Evolutionary conservation across 2,329 filamentous ascomycete species (phyloP).

Genomic region (Knoxdaviesia proteae): DNA sequence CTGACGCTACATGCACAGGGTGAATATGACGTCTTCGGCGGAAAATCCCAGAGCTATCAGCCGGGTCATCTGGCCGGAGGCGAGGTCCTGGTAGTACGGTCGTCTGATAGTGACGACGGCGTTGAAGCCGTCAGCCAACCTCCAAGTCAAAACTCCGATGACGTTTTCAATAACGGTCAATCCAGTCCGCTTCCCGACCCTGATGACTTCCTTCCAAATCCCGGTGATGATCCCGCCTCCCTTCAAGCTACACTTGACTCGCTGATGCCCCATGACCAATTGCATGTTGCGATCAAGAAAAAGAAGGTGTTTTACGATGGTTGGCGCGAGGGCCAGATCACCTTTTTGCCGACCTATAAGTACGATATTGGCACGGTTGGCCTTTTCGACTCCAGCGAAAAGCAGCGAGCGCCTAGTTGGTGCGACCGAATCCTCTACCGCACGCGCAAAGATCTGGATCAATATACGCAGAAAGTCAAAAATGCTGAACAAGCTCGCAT

Average conservation of each 20-base stretch:
- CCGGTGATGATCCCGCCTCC: slow-evolving; percentile 60
- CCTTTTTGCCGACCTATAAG: slow-evolving; percentile 89
- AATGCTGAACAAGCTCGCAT: slow-evolving; percentile 48
- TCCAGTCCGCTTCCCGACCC: slow-evolving; percentile 30
- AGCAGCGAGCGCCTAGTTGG: slow-evolving; percentile 83
- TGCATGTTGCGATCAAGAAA: slow-evolving; percentile 49
- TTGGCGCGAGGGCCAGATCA: slow-evolving; percentile 75
- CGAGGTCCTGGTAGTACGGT: slow-evolving; percentile 15
- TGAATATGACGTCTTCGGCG: slow-evolving; percentile 40
- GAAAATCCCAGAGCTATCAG: no score
- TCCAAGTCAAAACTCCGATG: neutral
- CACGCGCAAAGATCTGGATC: slow-evolving; percentile 47
- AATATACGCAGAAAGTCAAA: slow-evolving; percentile 38
- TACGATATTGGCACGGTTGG: slow-evolving; percentile 90
- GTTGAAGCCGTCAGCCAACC: neutral
- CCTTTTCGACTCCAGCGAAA: slow-evolving; percentile 88
- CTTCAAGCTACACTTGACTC: slow-evolving; percentile 77
- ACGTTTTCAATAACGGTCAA: neutral
- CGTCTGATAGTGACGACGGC: slow-evolving; percentile 11
- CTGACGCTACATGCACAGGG: slow-evolving; percentile 66
- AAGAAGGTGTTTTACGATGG: slow-evolving; percentile 77
- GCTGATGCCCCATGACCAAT: slow-evolving; percentile 74
- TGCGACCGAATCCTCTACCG: slow-evolving; percentile 86
- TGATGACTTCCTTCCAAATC: slow-evolving; percentile 46
- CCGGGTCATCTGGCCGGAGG: slow-evolving; percentile 12